Evolutionary conservation across 208 protist species (phyloP), one percentile per base, ranked within the genome.

Genomic region (Leishmania braziliensis): DNA sequence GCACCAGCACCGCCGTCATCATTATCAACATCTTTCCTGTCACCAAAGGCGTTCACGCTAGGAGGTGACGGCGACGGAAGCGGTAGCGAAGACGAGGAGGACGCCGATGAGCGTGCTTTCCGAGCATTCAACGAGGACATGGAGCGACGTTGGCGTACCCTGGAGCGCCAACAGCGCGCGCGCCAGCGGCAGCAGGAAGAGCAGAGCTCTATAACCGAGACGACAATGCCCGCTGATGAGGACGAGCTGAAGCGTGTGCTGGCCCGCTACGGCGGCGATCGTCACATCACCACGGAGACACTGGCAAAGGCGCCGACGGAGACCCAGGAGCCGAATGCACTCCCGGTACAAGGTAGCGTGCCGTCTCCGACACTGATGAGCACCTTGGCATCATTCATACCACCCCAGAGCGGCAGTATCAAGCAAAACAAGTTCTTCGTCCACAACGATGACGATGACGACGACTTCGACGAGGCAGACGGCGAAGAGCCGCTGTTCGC

Each of bases 81-180:
- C 23, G 51, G 75, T 39, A 54, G 29, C 66, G 77, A 48, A 23
- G 81, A 54, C 33, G 75, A 20, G 46, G 82, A 78, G n/a, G 82
- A 85, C 77, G 82, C 73, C 8, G 82, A 85, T 58, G 82, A 81
- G 46, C 82, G 77, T 12, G 76, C 77, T 36, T 81, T 63, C 69
- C 82, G 82, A 18, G 77, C 53, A 18, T 85, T 85, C 51, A 76
- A 71, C 53, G 72, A 72, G 63, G 82, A 85, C 36, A 85, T 81
- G 82, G 82, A 81, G 72, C 77, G 82, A 51, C 82, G 82, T 33
- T 85, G 82, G 82, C 82, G 77, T n/a, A 70, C 65, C 1, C 54
- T 85, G 46, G 82, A 85, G 65, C 77, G 82, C 72, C 71, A 85
- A 43, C 82, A 85, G 73, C 82, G 82, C 51, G 77, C 71, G 48